Evolutionary conservation across 805 yeast genomes (phyloP).

Genomic region (Candida pseudoglaebosa): DNA sequence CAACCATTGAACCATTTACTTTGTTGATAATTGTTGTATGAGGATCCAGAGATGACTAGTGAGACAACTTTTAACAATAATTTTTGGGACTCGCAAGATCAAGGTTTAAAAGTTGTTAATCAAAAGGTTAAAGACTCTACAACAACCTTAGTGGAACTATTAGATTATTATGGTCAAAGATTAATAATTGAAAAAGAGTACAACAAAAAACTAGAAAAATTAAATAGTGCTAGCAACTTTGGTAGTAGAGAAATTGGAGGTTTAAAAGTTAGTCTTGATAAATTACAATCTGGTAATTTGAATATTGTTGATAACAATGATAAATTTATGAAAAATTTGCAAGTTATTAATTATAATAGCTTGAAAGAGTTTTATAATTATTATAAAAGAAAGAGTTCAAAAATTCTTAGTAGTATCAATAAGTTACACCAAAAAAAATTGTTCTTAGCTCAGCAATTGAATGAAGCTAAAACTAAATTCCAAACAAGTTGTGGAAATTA

Average conservation of each 20-base stretch:
- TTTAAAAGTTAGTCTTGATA: slow-evolving; percentile 55
- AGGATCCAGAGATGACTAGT: slow-evolving; percentile 7
- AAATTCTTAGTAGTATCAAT: slow-evolving; percentile 53
- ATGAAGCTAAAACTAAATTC: slow-evolving; percentile 44
- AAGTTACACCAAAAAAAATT: slow-evolving; percentile 49
- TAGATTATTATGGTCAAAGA: slow-evolving; percentile 37
- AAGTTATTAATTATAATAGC: slow-evolving; percentile 45
- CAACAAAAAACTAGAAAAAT: slow-evolving; percentile 47
- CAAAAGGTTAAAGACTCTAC: slow-evolving; percentile 57
- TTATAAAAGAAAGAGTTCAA: slow-evolving; percentile 50
- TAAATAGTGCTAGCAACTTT: slow-evolving; percentile 43
- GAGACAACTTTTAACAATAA: slow-evolving; percentile 37
- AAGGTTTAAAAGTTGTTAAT: slow-evolving; percentile 54
- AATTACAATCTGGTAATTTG: slow-evolving; percentile 54
- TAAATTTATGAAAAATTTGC: slow-evolving; percentile 48
- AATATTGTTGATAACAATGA: slow-evolving; percentile 55
- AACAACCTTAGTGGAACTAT: slow-evolving; percentile 43
- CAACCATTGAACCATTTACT: neutral
- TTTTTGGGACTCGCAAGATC: slow-evolving; percentile 66
- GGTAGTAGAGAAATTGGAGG: slow-evolving; percentile 62
- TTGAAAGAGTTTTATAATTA: slow-evolving; percentile 48
- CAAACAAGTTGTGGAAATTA: slow-evolving; percentile 55
- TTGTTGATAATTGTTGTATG: neutral
- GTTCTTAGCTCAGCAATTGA: slow-evolving; percentile 32
- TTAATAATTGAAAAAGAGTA: slow-evolving; percentile 72